These are phyloP conservation scores for Schizosaccharomyces lindneri DNA, from an alignment of 805 yeast species.

Conservation along the genomic window DNA sequence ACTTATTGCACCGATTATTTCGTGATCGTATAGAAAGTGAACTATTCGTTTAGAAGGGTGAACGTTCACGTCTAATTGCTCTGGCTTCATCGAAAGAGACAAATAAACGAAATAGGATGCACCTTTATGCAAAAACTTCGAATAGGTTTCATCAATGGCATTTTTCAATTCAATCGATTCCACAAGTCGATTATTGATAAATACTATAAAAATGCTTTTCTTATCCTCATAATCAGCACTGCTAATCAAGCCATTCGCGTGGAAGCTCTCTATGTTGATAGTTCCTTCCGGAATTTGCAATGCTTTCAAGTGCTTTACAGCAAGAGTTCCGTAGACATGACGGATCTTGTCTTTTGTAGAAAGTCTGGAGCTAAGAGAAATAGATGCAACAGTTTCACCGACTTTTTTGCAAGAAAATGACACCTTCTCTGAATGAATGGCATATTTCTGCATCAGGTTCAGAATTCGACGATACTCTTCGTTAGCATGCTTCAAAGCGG, in stretches of 20 bases:
- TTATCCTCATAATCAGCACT: constrained; percentile 47
- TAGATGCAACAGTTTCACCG: constrained; percentile 47
- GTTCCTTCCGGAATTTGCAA: background rate
- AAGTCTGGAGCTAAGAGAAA: constrained; percentile 30
- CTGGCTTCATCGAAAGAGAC: constrained; percentile 39
- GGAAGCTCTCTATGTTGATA: constrained; percentile 7
- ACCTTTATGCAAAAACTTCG: constrained; percentile 53
- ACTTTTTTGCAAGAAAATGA: constrained; percentile 59
- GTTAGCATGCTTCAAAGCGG: constrained; percentile 34
- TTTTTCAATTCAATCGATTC: constrained; percentile 56
- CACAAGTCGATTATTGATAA: constrained; percentile 49
- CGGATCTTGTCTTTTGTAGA: constrained; percentile 45
- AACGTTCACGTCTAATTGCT: constrained; percentile 67
- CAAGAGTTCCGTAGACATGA: constrained; percentile 38
- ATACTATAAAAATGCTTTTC: constrained; percentile 47
- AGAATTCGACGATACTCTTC: constrained; percentile 60
- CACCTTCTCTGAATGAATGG: constrained; percentile 43
- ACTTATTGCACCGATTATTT: constrained; percentile 42
- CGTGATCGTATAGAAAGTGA: constrained; percentile 62
- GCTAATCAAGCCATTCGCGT: constrained; percentile 34
- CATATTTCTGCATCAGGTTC: constrained; percentile 64
- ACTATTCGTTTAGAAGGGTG: constrained; percentile 94
- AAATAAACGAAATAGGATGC: constrained; percentile 53
- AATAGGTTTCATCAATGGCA: constrained; percentile 37
- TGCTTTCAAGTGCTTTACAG: constrained; percentile 27